Evolutionary conservation across 1,139 yeast genomes (phyloP).

Genomic region (Geotrichum histeridarum): DNA sequence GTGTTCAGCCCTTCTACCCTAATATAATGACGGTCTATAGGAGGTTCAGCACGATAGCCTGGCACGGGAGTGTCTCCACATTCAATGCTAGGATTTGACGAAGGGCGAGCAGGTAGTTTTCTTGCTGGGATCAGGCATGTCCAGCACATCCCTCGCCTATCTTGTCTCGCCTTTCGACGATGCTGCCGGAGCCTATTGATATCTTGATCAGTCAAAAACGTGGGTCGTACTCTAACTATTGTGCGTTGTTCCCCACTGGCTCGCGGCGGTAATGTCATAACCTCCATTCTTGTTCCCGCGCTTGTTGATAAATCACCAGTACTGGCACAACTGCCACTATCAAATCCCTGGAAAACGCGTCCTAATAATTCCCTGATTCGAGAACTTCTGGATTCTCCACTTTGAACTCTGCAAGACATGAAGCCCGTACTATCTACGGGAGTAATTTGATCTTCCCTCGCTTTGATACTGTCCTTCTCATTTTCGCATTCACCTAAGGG

Average conservation of each 20-base stretch:
- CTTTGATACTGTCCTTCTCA: neutral
- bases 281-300: neutral
- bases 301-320: neutral
- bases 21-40: constrained; percentile 1
- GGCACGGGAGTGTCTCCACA: neutral
- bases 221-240: constrained; percentile 5
- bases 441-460: neutral
- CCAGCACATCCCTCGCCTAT: constrained; percentile 10
- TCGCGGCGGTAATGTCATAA: constrained; percentile 1
- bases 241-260: constrained; percentile 4
- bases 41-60: neutral
- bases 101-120: neutral
- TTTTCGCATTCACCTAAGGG: neutral
- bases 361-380: neutral
- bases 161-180: constrained; percentile 9
- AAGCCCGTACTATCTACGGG: neutral
- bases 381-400: neutral
- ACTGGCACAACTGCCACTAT: neutral
- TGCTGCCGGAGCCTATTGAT: constrained; percentile 8
- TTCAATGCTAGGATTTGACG: neutral
- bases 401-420: neutral
- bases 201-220: constrained; percentile 6
- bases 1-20: constrained; percentile 16
- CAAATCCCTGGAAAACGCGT: neutral
- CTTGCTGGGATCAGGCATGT: neutral